Evolutionary conservation across 2,329 filamentous ascomycete genomes (phyloP).

Genomic region (Pseudogymnoascus verrucosus): DNA sequence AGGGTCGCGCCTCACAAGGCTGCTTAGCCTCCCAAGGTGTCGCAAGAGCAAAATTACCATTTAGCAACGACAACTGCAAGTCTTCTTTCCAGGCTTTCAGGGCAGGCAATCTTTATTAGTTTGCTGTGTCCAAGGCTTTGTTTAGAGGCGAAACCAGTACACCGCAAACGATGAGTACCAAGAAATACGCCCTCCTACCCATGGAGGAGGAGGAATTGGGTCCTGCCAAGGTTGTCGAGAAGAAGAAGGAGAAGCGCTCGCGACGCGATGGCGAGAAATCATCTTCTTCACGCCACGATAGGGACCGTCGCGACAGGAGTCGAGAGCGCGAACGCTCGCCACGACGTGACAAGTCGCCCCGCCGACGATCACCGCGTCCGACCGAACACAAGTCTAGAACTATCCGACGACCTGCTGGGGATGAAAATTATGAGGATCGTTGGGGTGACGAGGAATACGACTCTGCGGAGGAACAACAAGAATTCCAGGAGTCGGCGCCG

Average conservation of each 20-base stretch:
- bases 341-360: slow-evolving; percentile 30
- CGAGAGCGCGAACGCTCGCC: slow-evolving; percentile 27
- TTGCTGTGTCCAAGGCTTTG: background rate
- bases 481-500: slow-evolving; percentile 60
- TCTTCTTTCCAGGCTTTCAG: background rate
- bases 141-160: background rate
- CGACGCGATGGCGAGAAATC: slow-evolving; percentile 26
- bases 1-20: slow-evolving; percentile 5
- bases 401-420: slow-evolving; percentile 41
- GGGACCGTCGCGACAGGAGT: slow-evolving; percentile 32
- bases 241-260: slow-evolving; percentile 34
- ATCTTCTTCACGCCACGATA: slow-evolving; percentile 30
- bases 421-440: slow-evolving; percentile 63
- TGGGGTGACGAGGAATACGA: slow-evolving; percentile 71
- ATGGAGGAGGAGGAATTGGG: slow-evolving; percentile 59
- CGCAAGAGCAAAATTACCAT: background rate
- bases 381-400: slow-evolving; percentile 39
- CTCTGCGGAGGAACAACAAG: slow-evolving; percentile 40
- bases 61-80: background rate
- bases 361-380: slow-evolving; percentile 30
- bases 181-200: slow-evolving; percentile 58
- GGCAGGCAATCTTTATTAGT: background rate
- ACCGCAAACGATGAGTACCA: slow-evolving; percentile 38
- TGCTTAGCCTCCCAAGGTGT: slow-evolving; percentile 6
- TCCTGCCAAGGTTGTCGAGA: slow-evolving; percentile 43